These are phyloP conservation scores for Boletus rubescentipes DNA, from an alignment of 768 basidiomycete species.

Conservation along the genomic window DNA sequence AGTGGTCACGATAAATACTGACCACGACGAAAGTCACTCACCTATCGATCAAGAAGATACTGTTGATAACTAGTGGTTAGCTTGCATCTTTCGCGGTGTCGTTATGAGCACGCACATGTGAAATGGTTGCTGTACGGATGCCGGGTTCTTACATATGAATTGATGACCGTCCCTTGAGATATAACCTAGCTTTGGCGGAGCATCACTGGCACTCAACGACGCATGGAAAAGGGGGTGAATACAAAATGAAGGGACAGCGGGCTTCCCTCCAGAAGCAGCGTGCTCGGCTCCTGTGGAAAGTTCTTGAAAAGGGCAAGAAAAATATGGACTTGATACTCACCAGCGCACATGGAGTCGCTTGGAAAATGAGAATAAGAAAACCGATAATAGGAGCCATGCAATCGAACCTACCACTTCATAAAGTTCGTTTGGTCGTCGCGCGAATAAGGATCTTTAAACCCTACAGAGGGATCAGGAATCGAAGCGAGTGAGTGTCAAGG, in stretches of 20 bases:
- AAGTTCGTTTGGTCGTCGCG: constrained; percentile 54
- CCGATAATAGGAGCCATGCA: too few relatives aligned
- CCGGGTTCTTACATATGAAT: constrained; percentile 54
- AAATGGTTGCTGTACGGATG: constrained; percentile 47
- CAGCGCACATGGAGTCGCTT: constrained; percentile 54
- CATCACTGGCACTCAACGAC: constrained; percentile 22
- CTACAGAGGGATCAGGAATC: constrained; percentile 27
- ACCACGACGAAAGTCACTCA: neutral
- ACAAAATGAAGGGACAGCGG: constrained; percentile 52
- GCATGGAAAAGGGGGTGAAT: constrained; percentile 54
- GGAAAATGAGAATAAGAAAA: neutral
- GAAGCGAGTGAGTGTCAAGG: neutral
- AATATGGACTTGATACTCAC: constrained; percentile 22
- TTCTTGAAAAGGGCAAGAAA: neutral
- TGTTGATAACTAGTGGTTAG: neutral
- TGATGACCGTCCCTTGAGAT: constrained; percentile 56
- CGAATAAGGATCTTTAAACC: constrained; percentile 64
- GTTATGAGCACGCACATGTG: constrained; percentile 49
- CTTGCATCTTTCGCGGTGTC: neutral
- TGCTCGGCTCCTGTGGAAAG: constrained; percentile 49
- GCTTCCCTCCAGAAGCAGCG: constrained; percentile 32
- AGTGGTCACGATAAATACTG: neutral
- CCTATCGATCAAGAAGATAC: constrained; percentile 25
- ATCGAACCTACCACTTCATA: constrained; percentile 44
- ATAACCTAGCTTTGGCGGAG: constrained; percentile 38